Evolutionary conservation across 495 filamentous ascomycete species (phyloP).

Genomic region (Polyplosphaeria fusca): DNA sequence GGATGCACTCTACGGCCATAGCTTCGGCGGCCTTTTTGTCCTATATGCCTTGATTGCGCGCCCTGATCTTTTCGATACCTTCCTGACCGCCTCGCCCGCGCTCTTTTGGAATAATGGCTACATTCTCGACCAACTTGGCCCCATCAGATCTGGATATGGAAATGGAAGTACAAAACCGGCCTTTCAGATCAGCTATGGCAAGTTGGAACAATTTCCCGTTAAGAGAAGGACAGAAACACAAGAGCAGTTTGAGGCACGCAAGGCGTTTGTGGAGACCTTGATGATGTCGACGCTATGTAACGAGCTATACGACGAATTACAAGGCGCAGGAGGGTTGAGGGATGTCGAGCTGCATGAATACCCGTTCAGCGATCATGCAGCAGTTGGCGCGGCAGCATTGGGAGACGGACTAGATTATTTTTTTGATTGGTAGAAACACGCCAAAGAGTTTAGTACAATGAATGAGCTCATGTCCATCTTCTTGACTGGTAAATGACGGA

Average conservation of each 20-base stretch:
- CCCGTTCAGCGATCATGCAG: slow-evolving; percentile 26
- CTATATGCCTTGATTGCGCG: slow-evolving; percentile 12
- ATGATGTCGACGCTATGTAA: slow-evolving; percentile 5
- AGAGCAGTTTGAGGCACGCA: slow-evolving; percentile 7
- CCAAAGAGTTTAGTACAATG: no score
- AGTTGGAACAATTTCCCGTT: slow-evolving; percentile 10
- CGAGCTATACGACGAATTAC: slow-evolving; percentile 9
- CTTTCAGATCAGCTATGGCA: slow-evolving; percentile 22
- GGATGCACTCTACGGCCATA: slow-evolving; percentile 26
- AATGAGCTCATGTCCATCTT: no score
- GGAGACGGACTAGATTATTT: slow-evolving; percentile 30
- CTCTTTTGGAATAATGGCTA: slow-evolving; percentile 23
- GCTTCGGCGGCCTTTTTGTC: slow-evolving; percentile 23
- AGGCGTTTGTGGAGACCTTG: slow-evolving; percentile 4
- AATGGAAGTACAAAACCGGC: slow-evolving; percentile 7
- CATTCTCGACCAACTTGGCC: slow-evolving; percentile 12
- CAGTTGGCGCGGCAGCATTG: slow-evolving; percentile 15
- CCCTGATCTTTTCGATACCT: slow-evolving; percentile 23
- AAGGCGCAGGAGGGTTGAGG: slow-evolving; percentile 1
- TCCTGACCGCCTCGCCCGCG: slow-evolving; percentile 14
- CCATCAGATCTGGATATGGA: not conserved
- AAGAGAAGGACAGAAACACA: slow-evolving; percentile 18
- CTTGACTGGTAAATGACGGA: no score
- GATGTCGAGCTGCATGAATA: slow-evolving; percentile 19
- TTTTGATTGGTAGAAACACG: slow-evolving; percentile 13